These are phyloP conservation scores for Ogataea naganishii DNA, from an alignment of 805 yeast species.

Conservation along the genomic window DNA sequence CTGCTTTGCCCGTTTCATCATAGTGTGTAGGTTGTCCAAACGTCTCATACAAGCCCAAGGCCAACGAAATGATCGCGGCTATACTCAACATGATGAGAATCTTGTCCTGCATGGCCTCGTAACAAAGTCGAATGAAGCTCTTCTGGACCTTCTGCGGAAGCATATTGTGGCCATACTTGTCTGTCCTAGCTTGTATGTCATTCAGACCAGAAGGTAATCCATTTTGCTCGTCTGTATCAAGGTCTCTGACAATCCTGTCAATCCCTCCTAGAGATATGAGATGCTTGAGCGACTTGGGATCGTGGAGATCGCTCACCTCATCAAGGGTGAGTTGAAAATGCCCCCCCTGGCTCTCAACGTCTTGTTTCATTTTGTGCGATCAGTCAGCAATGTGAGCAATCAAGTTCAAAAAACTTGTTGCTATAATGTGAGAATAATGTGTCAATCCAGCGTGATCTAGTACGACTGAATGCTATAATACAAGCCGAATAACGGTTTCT, in stretches of 20 bases:
- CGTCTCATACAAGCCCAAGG: constrained; percentile 86
- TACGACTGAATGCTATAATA: too few species aligned
- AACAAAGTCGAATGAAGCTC: constrained; percentile 58
- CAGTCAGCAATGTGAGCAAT: too few species aligned
- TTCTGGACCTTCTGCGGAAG: constrained; percentile 69
- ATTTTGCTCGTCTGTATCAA: constrained; percentile 26
- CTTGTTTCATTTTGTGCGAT: too few species aligned
- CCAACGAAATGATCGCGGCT: constrained; percentile 85
- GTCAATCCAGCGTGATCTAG: too few species aligned
- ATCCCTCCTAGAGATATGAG: constrained; percentile 38
- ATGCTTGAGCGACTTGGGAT: constrained; percentile 48
- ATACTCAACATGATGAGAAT: constrained; percentile 74
- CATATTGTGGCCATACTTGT: constrained; percentile 58
- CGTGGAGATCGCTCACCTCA: constrained; percentile 43
- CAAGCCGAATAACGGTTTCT: too few species aligned
- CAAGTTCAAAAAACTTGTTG: too few species aligned
- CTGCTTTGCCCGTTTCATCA: constrained; percentile 67
- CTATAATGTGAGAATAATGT: too few species aligned
- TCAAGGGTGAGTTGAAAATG: constrained; percentile 18
- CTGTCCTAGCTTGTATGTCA: constrained; percentile 27
- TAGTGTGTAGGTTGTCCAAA: constrained; percentile 74
- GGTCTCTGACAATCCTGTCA: constrained; percentile 18
- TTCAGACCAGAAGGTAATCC: constrained; percentile 32
- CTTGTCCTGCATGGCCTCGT: constrained; percentile 85
- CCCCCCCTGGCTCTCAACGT: too few species aligned